phyloP scores from a whole-genome alignment of 257 asterid species.

The Apocynum venetum region DNA sequence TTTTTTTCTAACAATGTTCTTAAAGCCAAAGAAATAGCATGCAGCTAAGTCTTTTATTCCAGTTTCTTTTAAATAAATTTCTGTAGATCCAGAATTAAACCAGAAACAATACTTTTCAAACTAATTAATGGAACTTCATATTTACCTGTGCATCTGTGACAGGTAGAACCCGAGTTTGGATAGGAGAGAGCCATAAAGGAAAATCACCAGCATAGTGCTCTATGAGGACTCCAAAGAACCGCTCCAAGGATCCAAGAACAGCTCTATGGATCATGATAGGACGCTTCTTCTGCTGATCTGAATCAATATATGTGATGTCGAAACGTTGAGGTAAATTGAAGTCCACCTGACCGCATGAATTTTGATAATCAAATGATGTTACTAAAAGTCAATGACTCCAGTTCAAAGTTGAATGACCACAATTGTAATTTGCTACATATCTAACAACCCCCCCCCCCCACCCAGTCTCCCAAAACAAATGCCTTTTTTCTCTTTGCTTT shows the following conservation, averaged over 20 bases:
- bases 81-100: not conserved
- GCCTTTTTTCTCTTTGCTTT: not conserved
- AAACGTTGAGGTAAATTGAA: slow-evolving; percentile 89
- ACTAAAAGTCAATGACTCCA: not conserved
- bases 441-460: too few relatives aligned
- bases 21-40: not conserved
- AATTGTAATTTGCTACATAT: not conserved
- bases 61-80: too few relatives aligned
- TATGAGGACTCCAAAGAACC: slow-evolving; percentile 88
- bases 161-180: slow-evolving; percentile 78
- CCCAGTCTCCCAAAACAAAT: not conserved
- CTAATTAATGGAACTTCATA: not conserved
- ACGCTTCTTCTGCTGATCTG: slow-evolving; percentile 72
- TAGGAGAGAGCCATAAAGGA: slow-evolving; percentile 95
- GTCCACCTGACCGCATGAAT: slow-evolving; percentile 59
- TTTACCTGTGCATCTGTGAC: slow-evolving; percentile 83
- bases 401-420: not conserved
- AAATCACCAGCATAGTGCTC: slow-evolving; percentile 96
- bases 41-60: not conserved
- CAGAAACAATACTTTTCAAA: not conserved
- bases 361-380: not conserved
- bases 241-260: slow-evolving; percentile 89
- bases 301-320: slow-evolving; percentile 74
- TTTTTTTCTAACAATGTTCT: not conserved
- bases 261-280: slow-evolving; percentile 97